A percentile compares a stretch with the other conserved stretches of the same genome.
phyloP scores from a whole-genome alignment of 495 filamentous ascomycete genomes.

The Penicillium alfredii region DNA sequence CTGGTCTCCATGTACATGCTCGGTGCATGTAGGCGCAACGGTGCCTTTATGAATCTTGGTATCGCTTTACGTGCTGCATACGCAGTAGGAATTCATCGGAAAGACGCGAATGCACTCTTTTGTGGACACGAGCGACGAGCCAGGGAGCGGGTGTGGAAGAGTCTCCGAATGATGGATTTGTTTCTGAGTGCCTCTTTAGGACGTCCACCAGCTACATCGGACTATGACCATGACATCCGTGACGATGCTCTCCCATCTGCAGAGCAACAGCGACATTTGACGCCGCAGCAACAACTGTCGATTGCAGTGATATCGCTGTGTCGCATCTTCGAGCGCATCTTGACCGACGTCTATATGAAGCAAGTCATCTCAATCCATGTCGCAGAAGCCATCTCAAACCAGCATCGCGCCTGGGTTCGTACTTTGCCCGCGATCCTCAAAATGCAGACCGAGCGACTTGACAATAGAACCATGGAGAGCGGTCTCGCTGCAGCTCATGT shows the following conservation, averaged over 20 bases:
- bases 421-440: conserved; percentile 31
- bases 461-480: conserved; percentile 41
- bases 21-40: conserved; percentile 54
- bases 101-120: conserved; percentile 54
- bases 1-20: conserved; percentile 58
- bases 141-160: conserved; percentile 58
- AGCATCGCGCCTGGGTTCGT: conserved; percentile 40
- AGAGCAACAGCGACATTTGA: conserved; percentile 17
- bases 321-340: conserved; percentile 59
- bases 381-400: conserved; percentile 60
- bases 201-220: conserved; percentile 53
- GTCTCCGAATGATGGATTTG: conserved; percentile 53
- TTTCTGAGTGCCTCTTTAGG: conserved; percentile 57
- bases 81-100: conserved; percentile 56
- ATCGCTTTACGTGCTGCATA: conserved; percentile 54
- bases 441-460: conserved; percentile 30
- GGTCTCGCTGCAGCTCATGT: conserved; percentile 61
- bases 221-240: conserved; percentile 50
- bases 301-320: conserved; percentile 39
- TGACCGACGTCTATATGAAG: conserved; percentile 63
- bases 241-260: conserved; percentile 19
- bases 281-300: conserved; percentile 31
- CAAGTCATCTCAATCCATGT: conserved; percentile 61
- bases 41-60: conserved; percentile 50
- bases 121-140: conserved; percentile 41